phyloP scores from a whole-genome alignment of 148 eudicot genomes.

The Persicaria maculosa region DNA sequence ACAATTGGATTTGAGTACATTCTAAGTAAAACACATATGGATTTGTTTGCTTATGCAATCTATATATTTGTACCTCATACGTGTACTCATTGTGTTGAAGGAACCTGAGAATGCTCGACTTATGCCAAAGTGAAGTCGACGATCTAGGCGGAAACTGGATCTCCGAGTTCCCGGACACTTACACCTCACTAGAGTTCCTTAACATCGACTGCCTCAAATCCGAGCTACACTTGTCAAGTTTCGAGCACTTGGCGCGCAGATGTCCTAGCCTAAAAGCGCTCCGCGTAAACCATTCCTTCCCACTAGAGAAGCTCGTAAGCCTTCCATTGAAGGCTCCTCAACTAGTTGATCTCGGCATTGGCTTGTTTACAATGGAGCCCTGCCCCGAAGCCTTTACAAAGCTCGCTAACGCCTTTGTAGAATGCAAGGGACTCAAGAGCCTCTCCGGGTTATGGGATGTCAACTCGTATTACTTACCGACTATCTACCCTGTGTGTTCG shows the following conservation, averaged over 20 bases:
- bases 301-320: slow-evolving; percentile 47
- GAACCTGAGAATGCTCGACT: slow-evolving; percentile 67
- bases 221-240: slow-evolving; percentile 48
- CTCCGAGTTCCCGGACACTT: slow-evolving; percentile 58
- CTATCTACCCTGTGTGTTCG: slow-evolving; percentile 35
- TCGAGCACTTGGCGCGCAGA: slow-evolving; percentile 68
- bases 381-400: neutral
- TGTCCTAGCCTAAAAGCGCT: slow-evolving; percentile 52
- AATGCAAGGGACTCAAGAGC: slow-evolving; percentile 34
- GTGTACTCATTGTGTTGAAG: slow-evolving; percentile 30
- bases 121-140: slow-evolving; percentile 75
- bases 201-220: slow-evolving; percentile 86
- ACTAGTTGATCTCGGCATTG: slow-evolving; percentile 60
- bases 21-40: neutral
- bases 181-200: slow-evolving; percentile 70
- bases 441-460: slow-evolving; percentile 56
- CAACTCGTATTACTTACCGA: slow-evolving; percentile 43
- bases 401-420: slow-evolving; percentile 25
- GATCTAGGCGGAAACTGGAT: slow-evolving; percentile 85
- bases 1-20: neutral
- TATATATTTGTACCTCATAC: neutral
- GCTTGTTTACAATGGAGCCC: slow-evolving; percentile 27
- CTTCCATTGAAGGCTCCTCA: slow-evolving; percentile 64
- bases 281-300: slow-evolving; percentile 54
- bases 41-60: neutral